Evolutionary conservation across 352 stramenopile genomes (phyloP).

Genomic region (Globisporangium cederbergense): DNA sequence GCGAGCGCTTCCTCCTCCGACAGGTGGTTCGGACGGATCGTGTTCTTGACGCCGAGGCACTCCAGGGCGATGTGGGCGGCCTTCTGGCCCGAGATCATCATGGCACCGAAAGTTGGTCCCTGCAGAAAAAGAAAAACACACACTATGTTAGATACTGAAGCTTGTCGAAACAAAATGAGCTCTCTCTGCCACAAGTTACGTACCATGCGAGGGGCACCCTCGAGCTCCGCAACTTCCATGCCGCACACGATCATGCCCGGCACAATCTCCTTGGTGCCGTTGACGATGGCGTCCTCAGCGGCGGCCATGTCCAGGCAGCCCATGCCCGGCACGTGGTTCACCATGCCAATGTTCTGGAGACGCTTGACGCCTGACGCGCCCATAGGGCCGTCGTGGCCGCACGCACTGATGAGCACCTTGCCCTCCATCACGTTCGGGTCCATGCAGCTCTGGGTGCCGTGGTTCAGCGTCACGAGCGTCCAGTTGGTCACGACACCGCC

Average conservation of each 20-base stretch:
- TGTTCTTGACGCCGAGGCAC: conserved; percentile 57
- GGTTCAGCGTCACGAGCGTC: conserved; percentile 63
- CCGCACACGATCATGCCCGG: conserved; percentile 59
- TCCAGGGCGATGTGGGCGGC: conserved; percentile 54
- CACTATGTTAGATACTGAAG: background rate
- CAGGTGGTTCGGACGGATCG: conserved; percentile 35
- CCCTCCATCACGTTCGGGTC: conserved; percentile 70
- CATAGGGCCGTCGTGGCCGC: conserved; percentile 61
- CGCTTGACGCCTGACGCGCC: conserved; percentile 62
- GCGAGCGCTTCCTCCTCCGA: conserved; percentile 32
- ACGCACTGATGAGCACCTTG: conserved; percentile 63
- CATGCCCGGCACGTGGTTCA: conserved; percentile 54
- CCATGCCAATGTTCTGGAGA: conserved; percentile 64
- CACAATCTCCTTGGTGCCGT: conserved; percentile 60
- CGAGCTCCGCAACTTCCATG: conserved; percentile 64
- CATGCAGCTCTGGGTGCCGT: conserved; percentile 71
- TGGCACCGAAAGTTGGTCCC: conserved; percentile 57
- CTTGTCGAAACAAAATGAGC: background rate
- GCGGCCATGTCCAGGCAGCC: conserved; percentile 55
- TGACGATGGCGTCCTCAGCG: conserved; percentile 61
- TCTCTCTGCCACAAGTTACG: background rate
- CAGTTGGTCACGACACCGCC: conserved; percentile 67
- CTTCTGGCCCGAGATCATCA: conserved; percentile 73
- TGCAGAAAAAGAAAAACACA: conserved; percentile 2
- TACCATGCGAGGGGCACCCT: conserved; percentile 58